Percentiles rank a stretch among this genome's conserved stretches.
phyloP scores from a whole-genome alignment of 805 yeast species.

The Teunomyces barrocoloradensis region DNA sequence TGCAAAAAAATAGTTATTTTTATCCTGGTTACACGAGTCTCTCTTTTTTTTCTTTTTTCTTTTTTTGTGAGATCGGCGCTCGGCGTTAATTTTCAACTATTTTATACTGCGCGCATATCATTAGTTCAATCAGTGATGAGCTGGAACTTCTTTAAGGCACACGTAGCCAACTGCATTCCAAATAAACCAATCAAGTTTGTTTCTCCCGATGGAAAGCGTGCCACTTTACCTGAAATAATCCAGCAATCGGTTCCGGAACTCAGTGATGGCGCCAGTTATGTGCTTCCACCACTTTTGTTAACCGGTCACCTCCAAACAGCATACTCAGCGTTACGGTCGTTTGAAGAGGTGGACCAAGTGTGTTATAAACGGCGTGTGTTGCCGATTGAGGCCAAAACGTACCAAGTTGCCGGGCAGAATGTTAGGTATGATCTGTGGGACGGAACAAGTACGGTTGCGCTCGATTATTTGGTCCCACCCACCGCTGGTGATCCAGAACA shows the following conservation, averaged over 20 bases:
- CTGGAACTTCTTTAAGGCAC: slow-evolving; percentile 18
- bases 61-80: background rate
- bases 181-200: slow-evolving; percentile 20
- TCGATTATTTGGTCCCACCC: slow-evolving; percentile 46
- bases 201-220: slow-evolving; percentile 6
- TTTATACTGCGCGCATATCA: background rate
- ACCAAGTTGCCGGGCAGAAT: slow-evolving; percentile 24
- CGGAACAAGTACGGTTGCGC: slow-evolving; percentile 46
- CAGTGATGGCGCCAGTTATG: slow-evolving; percentile 32
- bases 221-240: slow-evolving; percentile 33
- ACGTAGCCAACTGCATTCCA: slow-evolving; percentile 24
- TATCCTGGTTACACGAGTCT: too few species aligned
- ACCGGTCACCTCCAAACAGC: slow-evolving; percentile 52
- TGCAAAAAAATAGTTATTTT: too few species aligned
- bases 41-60: background rate
- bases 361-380: slow-evolving; percentile 46
- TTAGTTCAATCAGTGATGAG: background rate
- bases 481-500: slow-evolving; percentile 19
- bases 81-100: background rate
- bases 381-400: slow-evolving; percentile 19
- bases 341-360: slow-evolving; percentile 39
- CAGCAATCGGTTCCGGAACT: slow-evolving; percentile 40
- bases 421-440: slow-evolving; percentile 40
- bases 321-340: slow-evolving; percentile 45
- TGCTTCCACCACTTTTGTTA: slow-evolving; percentile 45